Percentiles rank a stretch among this genome's conserved stretches.
phyloP scores from a whole-genome alignment of 805 yeast species.

The Alloascoidea africana region DNA sequence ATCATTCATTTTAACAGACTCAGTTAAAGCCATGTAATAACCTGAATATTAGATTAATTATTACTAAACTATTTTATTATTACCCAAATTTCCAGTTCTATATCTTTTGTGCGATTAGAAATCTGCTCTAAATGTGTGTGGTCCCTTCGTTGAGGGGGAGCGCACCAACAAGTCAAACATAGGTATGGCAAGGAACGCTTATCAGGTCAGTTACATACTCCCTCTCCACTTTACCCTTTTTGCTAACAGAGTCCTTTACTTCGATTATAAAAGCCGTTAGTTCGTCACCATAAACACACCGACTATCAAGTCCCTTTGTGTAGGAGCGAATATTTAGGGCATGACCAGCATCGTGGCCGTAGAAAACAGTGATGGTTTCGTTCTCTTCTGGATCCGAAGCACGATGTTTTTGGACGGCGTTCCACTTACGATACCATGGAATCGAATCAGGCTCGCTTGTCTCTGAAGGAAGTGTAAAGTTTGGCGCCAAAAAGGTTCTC shows the following conservation, averaged over 20 bases:
- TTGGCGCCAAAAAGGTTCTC: conserved; percentile 52
- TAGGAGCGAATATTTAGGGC: conserved; percentile 54
- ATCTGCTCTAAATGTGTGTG: too few relatives aligned
- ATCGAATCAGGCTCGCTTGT: conserved; percentile 12
- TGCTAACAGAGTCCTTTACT: conserved; percentile 9
- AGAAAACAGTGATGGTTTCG: conserved; percentile 33
- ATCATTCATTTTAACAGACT: too few relatives aligned
- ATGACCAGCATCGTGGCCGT: conserved; percentile 80
- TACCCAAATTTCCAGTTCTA: too few relatives aligned
- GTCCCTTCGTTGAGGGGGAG: too few relatives aligned
- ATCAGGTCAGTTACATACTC: too few relatives aligned
- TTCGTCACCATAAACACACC: conserved; percentile 64
- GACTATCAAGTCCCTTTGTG: conserved; percentile 71
- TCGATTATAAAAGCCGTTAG: conserved; percentile 45
- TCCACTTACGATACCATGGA: conserved; percentile 13
- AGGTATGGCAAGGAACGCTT: too few relatives aligned
- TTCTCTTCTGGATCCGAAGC: conserved; percentile 12
- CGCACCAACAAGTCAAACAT: too few relatives aligned
- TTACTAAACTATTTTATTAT: too few relatives aligned
- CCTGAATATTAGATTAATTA: too few relatives aligned
- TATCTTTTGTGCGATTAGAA: too few relatives aligned
- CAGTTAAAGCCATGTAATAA: too few relatives aligned
- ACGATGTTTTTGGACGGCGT: conserved; percentile 11
- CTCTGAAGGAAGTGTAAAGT: conserved; percentile 42
- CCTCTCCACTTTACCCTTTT: too few relatives aligned